phyloP scores from a whole-genome alignment of 257 asterid genomes.

The Ligustrum vulgare region DNA sequence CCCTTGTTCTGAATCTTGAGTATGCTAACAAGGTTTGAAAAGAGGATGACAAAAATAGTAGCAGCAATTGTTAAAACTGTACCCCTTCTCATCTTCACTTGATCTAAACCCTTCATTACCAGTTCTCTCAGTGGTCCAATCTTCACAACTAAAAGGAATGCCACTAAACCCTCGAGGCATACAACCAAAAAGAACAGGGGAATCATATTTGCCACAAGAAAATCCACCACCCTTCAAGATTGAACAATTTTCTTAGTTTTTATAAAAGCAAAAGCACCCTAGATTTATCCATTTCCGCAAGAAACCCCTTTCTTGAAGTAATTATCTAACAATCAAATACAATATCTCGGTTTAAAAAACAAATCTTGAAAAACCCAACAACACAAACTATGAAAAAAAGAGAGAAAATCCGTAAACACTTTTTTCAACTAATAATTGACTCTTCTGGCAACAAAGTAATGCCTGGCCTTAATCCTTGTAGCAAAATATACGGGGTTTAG shows the following conservation, averaged over 20 bases:
- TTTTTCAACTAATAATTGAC: slow-evolving; percentile 12
- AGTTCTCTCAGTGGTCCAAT: slow-evolving; percentile 92
- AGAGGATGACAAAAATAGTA: slow-evolving; percentile 67
- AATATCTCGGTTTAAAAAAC: slow-evolving; percentile 3
- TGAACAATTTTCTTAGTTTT: slow-evolving; percentile 3
- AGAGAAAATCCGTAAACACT: slow-evolving; percentile 9
- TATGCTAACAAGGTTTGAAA: slow-evolving; percentile 80
- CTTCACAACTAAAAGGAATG: slow-evolving; percentile 82
- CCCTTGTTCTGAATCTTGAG: slow-evolving; percentile 96
- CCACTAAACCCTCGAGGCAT: slow-evolving; percentile 72
- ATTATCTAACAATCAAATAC: neutral
- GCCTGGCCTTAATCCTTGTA: no score
- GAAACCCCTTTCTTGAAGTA: slow-evolving; percentile 1
- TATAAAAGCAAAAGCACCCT: slow-evolving; percentile 21
- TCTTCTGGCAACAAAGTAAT: slow-evolving; percentile 20
- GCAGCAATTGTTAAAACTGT: slow-evolving; percentile 86
- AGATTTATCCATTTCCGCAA: slow-evolving; percentile 6
- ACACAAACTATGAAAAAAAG: slow-evolving; percentile 17
- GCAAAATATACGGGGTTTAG: slow-evolving; percentile 28
- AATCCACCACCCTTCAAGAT: slow-evolving; percentile 6
- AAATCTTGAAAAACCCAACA: slow-evolving; percentile 18
- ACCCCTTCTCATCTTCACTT: slow-evolving; percentile 83
- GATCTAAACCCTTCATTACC: slow-evolving; percentile 85
- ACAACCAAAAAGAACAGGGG: slow-evolving; percentile 84
- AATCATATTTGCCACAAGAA: slow-evolving; percentile 52